phyloP scores from a whole-genome alignment of 306 rosid species.

The Vigna reflexopilosa region DNA sequence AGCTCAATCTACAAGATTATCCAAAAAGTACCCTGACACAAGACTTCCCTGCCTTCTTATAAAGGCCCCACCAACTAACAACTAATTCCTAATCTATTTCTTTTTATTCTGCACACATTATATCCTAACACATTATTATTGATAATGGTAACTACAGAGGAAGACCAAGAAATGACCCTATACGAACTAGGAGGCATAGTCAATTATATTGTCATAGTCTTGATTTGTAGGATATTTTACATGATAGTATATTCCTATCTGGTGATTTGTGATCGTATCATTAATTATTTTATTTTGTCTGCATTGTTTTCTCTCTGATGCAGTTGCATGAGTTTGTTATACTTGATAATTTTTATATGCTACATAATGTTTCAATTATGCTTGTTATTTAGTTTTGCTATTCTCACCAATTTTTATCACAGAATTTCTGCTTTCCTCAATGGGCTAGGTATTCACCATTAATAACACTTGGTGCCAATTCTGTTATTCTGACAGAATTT shows the following conservation, averaged over 20 bases:
- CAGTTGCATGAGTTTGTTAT: neutral
- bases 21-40: too few relatives aligned
- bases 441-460: neutral
- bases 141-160: neutral
- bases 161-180: neutral
- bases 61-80: too few relatives aligned
- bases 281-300: neutral
- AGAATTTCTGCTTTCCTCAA: neutral
- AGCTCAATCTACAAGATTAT: too few relatives aligned
- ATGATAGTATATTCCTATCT: neutral
- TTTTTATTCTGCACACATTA: too few relatives aligned
- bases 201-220: neutral
- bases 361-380: neutral
- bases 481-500: slow-evolving; percentile 11
- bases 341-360: neutral
- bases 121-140: neutral
- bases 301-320: neutral
- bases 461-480: slow-evolving; percentile 1
- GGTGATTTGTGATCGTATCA: neutral
- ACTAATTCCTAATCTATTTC: too few relatives aligned
- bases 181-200: neutral
- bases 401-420: neutral
- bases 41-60: too few relatives aligned
- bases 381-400: neutral
- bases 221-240: neutral